These are phyloP conservation scores for Phytophthora cactorum DNA, from an alignment of 352 stramenopile species.

Conservation along the genomic window DNA sequence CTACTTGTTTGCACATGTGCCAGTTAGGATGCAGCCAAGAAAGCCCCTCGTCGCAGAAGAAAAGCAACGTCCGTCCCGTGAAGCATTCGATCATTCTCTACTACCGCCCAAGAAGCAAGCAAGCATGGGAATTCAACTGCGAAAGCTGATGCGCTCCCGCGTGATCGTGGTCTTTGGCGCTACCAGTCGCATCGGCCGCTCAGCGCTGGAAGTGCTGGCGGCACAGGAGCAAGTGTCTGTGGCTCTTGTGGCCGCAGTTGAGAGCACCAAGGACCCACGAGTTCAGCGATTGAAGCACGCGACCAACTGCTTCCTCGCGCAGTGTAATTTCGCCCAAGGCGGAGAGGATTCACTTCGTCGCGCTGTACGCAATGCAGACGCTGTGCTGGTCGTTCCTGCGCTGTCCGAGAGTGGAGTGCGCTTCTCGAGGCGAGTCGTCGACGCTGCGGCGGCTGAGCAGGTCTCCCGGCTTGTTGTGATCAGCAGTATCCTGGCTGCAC, in stretches of 20 bases:
- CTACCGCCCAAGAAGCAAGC: neutral
- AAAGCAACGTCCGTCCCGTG: slow-evolving; percentile 13
- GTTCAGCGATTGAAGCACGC: slow-evolving; percentile 58
- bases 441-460: slow-evolving; percentile 54
- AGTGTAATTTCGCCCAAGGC: slow-evolving; percentile 58
- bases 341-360: slow-evolving; percentile 54
- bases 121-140: slow-evolving; percentile 62
- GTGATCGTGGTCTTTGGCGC: slow-evolving; percentile 83
- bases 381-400: slow-evolving; percentile 69
- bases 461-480: slow-evolving; percentile 66
- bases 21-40: slow-evolving; percentile 25
- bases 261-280: slow-evolving; percentile 54
- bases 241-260: slow-evolving; percentile 65
- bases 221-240: slow-evolving; percentile 47
- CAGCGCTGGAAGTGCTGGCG: slow-evolving; percentile 58
- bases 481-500: slow-evolving; percentile 66
- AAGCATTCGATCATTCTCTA: slow-evolving; percentile 17
- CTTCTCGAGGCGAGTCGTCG: slow-evolving; percentile 73
- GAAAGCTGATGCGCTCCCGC: slow-evolving; percentile 59
- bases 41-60: slow-evolving; percentile 33
- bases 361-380: slow-evolving; percentile 71
- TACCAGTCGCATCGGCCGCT: slow-evolving; percentile 68
- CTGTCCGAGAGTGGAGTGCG: slow-evolving; percentile 60
- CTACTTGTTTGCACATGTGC: slow-evolving; percentile 22
- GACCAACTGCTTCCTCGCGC: slow-evolving; percentile 60